phyloP scores from a whole-genome alignment of 768 basidiomycete genomes.

The Leucogyrophana mollusca region DNA sequence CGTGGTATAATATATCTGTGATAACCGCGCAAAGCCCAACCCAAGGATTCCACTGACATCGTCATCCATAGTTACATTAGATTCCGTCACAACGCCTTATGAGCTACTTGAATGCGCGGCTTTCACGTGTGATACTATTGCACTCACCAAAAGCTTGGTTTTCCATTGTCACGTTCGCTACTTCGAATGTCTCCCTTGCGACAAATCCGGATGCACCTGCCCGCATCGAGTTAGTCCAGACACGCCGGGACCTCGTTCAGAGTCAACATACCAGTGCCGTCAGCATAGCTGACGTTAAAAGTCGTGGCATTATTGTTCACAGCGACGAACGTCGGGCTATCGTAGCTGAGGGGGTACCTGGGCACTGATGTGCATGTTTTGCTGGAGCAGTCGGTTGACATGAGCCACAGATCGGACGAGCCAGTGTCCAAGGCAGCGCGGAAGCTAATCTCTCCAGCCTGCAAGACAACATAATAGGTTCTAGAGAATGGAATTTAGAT shows the following conservation, averaged over 20 bases:
- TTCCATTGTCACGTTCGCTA: conserved; percentile 59
- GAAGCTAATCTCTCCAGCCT: conserved; percentile 61
- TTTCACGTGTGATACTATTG: no score
- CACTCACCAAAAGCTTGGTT: conserved; percentile 70
- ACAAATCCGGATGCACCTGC: conserved; percentile 70
- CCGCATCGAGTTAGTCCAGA: background rate
- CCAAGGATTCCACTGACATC: conserved; percentile 72
- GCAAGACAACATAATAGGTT: conserved; percentile 65
- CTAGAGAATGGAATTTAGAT: conserved; percentile 33
- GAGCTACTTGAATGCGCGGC: background rate
- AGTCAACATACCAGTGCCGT: conserved; percentile 58
- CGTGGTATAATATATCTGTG: conserved; percentile 47
- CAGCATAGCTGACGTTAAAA: conserved; percentile 64
- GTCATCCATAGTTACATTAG: conserved; percentile 62
- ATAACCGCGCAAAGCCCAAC: conserved; percentile 73
- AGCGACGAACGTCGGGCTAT: conserved; percentile 61
- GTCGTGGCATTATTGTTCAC: conserved; percentile 60
- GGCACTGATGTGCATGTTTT: conserved; percentile 57
- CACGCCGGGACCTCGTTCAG: background rate
- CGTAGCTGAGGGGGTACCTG: conserved; percentile 66
- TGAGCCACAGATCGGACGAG: conserved; percentile 71
- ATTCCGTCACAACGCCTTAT: conserved; percentile 57
- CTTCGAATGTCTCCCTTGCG: conserved; percentile 58
- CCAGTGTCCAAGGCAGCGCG: conserved; percentile 74
- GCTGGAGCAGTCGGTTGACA: conserved; percentile 61